Base-by-base conservation (phyloP, 1,139 yeast species). In the Sugiyamaella paludigena region DNA sequence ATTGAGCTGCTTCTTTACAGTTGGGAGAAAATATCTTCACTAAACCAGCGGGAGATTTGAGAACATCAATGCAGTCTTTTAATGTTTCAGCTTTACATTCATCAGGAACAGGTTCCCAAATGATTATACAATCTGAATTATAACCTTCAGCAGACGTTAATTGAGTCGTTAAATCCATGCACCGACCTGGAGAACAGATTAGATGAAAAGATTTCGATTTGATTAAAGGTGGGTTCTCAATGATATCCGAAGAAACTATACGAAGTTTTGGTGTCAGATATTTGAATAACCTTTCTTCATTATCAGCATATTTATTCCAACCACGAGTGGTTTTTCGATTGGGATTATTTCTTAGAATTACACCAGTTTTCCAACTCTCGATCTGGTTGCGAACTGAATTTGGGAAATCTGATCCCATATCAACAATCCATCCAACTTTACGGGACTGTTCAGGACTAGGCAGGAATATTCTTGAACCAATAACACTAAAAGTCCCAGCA, bases 41-140 rank as follows among this genome's bases (percentile, higher is more conserved):
- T 9, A 69, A 57, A 1, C 43, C 44, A 19, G 3, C 24, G 4
- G 46, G 39, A 8, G 31, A 16, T 11, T 72, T 68, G 27, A 87
- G 64, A 2, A 81, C 69, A 4, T 59, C 50, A 0, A 66, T 51
- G 48, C 86, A 74, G 0, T 63, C 64, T 0, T 62, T 61, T 36
- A 76, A 70, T 51, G 79, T 75, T 36, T 74, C 80, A 0, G 79
- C 74, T 0, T 65, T 65, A 61, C 96, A 87, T 24, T 78, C 79
- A 49, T 82, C 85, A 0, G 97, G 97, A 8, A 87, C 78, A 0
- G 97, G 97, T 65, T 91, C 98, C 82, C 91, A 91, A 0, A 87
- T 77, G 45, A 79, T 72, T 7, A 36, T 27, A 4, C 30, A 8
- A 13, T 45, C 33, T n/a, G 34, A 15, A n/a, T 36, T 31, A 30